Evolutionary conservation across 495 filamentous ascomycete genomes (phyloP).

Genomic region (Lophiostoma macrostomum): DNA sequence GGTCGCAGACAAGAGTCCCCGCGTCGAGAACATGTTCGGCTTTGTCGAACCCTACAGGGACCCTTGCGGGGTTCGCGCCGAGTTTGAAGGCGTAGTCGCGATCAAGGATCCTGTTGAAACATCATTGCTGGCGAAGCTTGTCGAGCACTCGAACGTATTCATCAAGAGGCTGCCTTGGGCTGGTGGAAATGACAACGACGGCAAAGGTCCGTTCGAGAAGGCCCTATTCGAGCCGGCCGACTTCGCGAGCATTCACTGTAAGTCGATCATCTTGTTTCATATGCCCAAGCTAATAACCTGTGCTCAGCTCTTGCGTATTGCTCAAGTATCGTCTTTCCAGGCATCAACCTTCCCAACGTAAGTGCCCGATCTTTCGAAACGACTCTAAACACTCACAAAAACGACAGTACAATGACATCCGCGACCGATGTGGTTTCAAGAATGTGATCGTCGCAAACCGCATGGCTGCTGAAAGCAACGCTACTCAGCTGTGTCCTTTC

Average conservation of each 20-base stretch:
- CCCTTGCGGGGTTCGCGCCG: slow-evolving; percentile 45
- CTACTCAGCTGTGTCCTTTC: slow-evolving; percentile 39
- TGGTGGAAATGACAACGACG: slow-evolving; percentile 32
- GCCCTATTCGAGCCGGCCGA: slow-evolving; percentile 43
- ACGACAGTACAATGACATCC: slow-evolving; percentile 49
- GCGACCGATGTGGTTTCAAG: slow-evolving; percentile 47
- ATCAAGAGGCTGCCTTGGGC: slow-evolving; percentile 45
- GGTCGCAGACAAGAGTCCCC: slow-evolving; percentile 44
- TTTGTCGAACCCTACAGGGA: slow-evolving; percentile 53
- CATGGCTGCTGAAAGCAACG: slow-evolving; percentile 42
- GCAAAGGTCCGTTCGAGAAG: slow-evolving; percentile 49
- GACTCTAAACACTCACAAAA: not conserved
- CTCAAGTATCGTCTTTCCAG: slow-evolving; percentile 46
- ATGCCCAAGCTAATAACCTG: not conserved
- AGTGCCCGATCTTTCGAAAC: slow-evolving; percentile 10
- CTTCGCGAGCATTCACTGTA: slow-evolving; percentile 44
- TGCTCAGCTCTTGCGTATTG: slow-evolving; percentile 44
- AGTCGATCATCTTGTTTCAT: not conserved
- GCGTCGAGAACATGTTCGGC: slow-evolving; percentile 48
- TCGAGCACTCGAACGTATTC: slow-evolving; percentile 38
- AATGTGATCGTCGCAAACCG: slow-evolving; percentile 51
- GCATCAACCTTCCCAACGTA: slow-evolving; percentile 47
- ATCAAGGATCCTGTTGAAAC: slow-evolving; percentile 46
- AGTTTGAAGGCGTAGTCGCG: slow-evolving; percentile 49
- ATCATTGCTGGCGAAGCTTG: slow-evolving; percentile 36